Percentiles rank a stretch among this genome's conserved stretches.
Conservation (phyloP, 495 filamentous ascomycete genomes). For the Trichoderma gamsii region DNA sequence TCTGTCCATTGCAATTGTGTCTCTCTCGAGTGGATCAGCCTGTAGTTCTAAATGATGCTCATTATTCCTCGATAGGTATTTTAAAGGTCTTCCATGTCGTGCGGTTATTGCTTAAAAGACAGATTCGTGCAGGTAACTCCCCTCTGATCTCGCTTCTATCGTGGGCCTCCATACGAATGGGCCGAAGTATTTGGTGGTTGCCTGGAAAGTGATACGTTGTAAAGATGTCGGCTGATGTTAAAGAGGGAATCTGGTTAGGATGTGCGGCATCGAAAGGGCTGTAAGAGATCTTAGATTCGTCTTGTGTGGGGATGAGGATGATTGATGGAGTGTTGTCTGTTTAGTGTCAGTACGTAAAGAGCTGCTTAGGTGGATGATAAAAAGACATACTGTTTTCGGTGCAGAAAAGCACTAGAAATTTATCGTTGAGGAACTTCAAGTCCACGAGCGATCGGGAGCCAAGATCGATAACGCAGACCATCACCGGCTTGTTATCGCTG, state of each 20-base stretch:
- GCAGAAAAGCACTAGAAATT: constrained; percentile 41
- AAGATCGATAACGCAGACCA: constrained; percentile 32
- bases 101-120: constrained; percentile 40
- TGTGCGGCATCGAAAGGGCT: neutral
- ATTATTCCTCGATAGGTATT: constrained; percentile 26
- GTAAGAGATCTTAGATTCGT: neutral
- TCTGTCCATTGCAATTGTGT: neutral
- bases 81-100: constrained; percentile 38
- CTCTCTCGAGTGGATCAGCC: neutral
- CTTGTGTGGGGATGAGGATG: constrained; percentile 22
- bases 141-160: constrained; percentile 29
- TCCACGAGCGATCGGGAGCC: constrained; percentile 40
- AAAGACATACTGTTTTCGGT: constrained; percentile 27
- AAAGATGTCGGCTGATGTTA: neutral
- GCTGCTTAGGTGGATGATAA: neutral
- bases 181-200: constrained; percentile 32
- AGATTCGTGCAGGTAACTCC: constrained; percentile 36
- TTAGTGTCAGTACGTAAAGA: neutral
- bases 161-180: constrained; percentile 43
- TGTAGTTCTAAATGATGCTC: no score
- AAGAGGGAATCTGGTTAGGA: neutral
- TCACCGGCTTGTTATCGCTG: constrained; percentile 27
- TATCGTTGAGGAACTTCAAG: constrained; percentile 43
- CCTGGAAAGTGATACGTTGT: neutral
- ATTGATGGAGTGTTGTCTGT: constrained; percentile 23